Evolutionary conservation across 768 basidiomycete genomes (phyloP), one percentile per base, ranked within the genome.

Genomic region (Rhizopogon vinicolor): DNA sequence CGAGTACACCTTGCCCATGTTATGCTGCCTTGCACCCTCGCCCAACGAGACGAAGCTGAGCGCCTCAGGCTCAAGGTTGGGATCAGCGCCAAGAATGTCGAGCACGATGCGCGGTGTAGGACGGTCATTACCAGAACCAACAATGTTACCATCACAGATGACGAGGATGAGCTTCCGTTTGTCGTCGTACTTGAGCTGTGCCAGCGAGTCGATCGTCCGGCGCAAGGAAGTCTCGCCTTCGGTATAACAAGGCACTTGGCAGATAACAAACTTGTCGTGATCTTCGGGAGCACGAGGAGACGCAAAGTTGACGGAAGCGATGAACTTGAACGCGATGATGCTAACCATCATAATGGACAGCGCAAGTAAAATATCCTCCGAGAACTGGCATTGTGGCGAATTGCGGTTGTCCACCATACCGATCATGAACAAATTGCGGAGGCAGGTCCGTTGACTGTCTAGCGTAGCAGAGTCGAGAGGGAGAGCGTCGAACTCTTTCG

Each of bases 191-290:
- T 92, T 95, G 72, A 96, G 78, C 68, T 89, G 84, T 2, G 96
- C 93, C 55, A 99, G 75, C 5, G 94, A 96, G 68, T 98, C 93
- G 66, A 99, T 96, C 2, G 94, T 97, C 62, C 77, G 78, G 48
- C 89, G 81, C 50, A 98, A 76, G 5, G 93, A 97, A 13, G 76
- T 68, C 59, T 94, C 89, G 60, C 94, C 96, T 78, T 98, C 96
- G 3, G 96, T 98, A 68, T 98, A 98, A 81, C 96, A 98, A 29
- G 96, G 96, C 0, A 98, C 93, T 66, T 98, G 96, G 68, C 95
- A 98, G 63, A 96, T 92, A 59, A 97, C 89, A 62, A 97, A 96
- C 73, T 97, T 96, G 76, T 97, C 93, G 67, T 94, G 93, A 63
- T 94, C 90, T 72, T 96, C 94, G 0, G 93, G 94, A 6, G 90